These are phyloP conservation scores for Papiliotrema flavescens DNA, from an alignment of 1,284 basidiomycete species.

Conservation along the genomic window DNA sequence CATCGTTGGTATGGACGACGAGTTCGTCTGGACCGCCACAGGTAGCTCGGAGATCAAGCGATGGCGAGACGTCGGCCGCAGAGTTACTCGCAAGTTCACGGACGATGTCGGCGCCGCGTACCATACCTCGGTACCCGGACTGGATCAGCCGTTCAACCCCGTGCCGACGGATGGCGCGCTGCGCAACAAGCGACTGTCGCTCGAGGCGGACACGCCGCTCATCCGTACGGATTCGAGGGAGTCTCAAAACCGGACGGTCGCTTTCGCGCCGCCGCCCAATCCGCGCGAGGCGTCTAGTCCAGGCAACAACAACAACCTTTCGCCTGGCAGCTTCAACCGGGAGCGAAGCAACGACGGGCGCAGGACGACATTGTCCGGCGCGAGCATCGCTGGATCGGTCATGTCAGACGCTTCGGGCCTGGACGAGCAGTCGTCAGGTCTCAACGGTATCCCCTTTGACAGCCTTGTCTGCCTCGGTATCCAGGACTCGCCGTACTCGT, in stretches of 20 bases:
- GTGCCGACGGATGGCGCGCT: conserved; percentile 11
- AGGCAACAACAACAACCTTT: conserved; percentile 1
- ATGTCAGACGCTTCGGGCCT: conserved; percentile 27
- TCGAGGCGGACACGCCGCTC: conserved; percentile 16
- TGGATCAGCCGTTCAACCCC: conserved; percentile 18
- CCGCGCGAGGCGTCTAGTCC: conserved; percentile 3
- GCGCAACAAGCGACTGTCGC: conserved; percentile 22
- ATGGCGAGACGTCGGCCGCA: conserved; percentile 62
- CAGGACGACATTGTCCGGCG: conserved; percentile 22
- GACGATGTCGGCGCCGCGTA: conserved; percentile 7
- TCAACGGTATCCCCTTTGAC: conserved; percentile 72
- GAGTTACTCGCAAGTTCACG: conserved; percentile 59
- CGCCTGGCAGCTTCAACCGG: conserved; percentile 16
- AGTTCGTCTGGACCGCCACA: conserved; percentile 85
- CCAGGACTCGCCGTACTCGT: conserved; percentile 67
- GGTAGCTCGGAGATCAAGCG: conserved; percentile 73
- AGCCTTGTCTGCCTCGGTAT: conserved; percentile 73
- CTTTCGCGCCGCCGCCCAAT: conserved; percentile 35
- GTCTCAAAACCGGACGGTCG: conserved; percentile 25
- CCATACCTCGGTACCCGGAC: neutral
- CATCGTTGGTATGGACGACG: conserved; percentile 79
- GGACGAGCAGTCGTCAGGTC: conserved; percentile 22
- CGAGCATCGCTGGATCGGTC: conserved; percentile 29
- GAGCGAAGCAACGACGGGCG: conserved; percentile 20
- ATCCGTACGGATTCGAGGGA: conserved; percentile 30